Conservation (phyloP, 2,329 filamentous ascomycete species). For the Pseudogymnoascus sp. region DNA sequence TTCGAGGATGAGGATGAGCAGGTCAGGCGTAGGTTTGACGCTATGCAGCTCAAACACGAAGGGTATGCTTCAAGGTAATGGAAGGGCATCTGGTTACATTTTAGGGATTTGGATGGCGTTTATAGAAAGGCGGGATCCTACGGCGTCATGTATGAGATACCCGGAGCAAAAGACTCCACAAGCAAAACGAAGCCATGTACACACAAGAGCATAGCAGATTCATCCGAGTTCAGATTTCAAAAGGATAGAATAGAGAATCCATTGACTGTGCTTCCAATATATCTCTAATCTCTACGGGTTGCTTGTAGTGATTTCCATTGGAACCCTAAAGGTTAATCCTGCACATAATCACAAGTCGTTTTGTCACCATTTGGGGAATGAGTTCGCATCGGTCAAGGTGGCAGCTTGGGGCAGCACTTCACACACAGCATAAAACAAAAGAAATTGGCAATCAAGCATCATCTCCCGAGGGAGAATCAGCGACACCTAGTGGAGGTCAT, state of each 20-base stretch:
- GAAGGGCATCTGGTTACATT: constrained; percentile 12
- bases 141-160: constrained; percentile 6
- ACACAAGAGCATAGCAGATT: neutral
- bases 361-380: neutral
- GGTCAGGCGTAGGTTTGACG: constrained; percentile 24
- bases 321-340: neutral
- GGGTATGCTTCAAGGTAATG: constrained; percentile 26
- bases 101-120: neutral
- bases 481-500: constrained; percentile 74
- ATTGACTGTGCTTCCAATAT: neutral
- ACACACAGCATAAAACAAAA: constrained; percentile 13
- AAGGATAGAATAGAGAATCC: neutral
- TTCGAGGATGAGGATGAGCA: constrained; percentile 23
- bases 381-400: neutral
- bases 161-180: neutral
- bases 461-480: constrained; percentile 65
- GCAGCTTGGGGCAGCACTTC: constrained; percentile 1
- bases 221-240: neutral
- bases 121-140: neutral
- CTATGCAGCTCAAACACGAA: constrained; percentile 26
- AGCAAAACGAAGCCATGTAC: neutral
- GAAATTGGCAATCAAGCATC: constrained; percentile 88
- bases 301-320: neutral
- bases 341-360: neutral
- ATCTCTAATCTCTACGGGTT: neutral